A percentile compares a stretch with the other conserved stretches of the same genome.
Conservation (phyloP, 305 asterid species). For the Fraxinus dipetala region DNA sequence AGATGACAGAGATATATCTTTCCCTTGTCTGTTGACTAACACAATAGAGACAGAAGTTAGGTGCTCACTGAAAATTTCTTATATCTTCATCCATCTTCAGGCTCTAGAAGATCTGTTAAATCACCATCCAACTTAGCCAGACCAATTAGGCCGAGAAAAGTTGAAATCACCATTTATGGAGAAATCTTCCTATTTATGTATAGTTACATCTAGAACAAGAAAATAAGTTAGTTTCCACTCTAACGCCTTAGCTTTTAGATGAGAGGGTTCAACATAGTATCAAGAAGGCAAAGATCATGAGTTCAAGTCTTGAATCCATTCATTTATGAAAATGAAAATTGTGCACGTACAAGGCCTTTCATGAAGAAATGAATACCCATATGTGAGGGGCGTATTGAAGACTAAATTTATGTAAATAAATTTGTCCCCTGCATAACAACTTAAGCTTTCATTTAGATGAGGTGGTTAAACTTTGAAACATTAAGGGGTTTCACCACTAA, state of each 20-base stretch:
- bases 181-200: neutral
- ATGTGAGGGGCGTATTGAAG: neutral
- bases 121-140: neutral
- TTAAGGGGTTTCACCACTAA: neutral
- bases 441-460: neutral
- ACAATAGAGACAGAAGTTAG: neutral
- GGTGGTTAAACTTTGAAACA: neutral
- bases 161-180: neutral
- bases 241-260: neutral
- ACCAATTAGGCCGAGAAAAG: neutral
- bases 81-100: constrained; percentile 7
- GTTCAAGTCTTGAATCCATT: neutral
- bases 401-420: neutral
- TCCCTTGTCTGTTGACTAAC: neutral
- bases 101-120: neutral
- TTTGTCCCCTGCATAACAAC: neutral
- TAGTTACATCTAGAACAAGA: neutral
- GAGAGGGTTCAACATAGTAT: neutral
- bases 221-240: neutral
- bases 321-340: neutral
- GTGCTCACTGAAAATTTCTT: neutral
- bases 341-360: neutral
- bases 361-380: neutral
- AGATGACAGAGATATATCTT: neutral
- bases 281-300: neutral